Conservation (phyloP, 257 asterid genomes). For the Ilex aquifolium region DNA sequence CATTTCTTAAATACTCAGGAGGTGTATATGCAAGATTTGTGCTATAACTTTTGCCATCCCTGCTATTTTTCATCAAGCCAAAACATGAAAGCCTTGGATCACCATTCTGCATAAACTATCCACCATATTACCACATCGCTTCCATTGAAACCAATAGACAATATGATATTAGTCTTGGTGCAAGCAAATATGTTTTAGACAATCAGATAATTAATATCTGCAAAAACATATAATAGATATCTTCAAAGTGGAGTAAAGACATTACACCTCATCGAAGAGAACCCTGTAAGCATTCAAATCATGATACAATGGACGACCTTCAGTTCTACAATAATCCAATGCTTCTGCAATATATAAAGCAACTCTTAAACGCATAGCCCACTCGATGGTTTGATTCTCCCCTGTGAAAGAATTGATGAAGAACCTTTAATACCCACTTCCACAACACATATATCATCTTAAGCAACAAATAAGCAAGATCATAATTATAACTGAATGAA, state of each 20-base stretch:
- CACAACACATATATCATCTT: background rate
- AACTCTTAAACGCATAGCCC: conserved; percentile 99
- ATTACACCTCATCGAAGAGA: conserved; percentile 89
- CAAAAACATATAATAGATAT: conserved; percentile 11
- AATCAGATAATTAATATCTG: background rate
- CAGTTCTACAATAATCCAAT: conserved; percentile 81
- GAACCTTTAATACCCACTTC: background rate
- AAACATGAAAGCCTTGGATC: conserved; percentile 97
- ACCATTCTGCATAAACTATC: conserved; percentile 59
- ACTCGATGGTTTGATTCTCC: conserved; percentile 96
- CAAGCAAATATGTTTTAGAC: no score
- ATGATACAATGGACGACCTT: conserved; percentile 92
- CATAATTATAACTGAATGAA: no score
- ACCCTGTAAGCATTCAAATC: conserved; percentile 97
- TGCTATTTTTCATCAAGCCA: conserved; percentile 96
- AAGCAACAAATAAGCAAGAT: background rate
- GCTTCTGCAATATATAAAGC: conserved; percentile 97
- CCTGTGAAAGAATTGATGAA: conserved; percentile 39
- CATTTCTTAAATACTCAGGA: conserved; percentile 92
- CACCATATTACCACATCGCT: conserved; percentile 13
- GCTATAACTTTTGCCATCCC: conserved; percentile 98
- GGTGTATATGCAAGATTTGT: conserved; percentile 98
- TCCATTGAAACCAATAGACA: conserved; percentile 1
- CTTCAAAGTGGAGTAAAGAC: conserved; percentile 6
- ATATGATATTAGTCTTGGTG: background rate